A percentile compares a stretch with the other conserved stretches of the same genome.
Conservation (phyloP, 2,329 filamentous ascomycete species). For the Akanthomyces uredinophilus region DNA sequence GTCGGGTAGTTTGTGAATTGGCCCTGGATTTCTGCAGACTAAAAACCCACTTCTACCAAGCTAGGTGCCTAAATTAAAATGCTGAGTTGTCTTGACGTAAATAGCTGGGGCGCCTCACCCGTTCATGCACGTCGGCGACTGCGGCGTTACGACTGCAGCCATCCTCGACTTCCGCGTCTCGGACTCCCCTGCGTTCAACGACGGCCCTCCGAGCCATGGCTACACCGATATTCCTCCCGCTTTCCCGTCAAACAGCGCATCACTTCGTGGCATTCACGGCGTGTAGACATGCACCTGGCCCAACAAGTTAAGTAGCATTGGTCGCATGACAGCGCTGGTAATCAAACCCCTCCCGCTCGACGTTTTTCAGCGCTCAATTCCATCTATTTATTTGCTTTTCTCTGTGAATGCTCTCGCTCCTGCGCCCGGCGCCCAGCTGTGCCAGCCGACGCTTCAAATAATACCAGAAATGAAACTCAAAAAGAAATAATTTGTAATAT, state of each 20-base stretch:
- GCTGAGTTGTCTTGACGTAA: too few relatives aligned
- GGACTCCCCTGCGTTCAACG: neutral
- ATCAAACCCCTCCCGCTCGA: neutral
- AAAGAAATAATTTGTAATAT: constrained; percentile 7
- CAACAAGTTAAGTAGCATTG: neutral
- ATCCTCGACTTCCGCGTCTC: neutral
- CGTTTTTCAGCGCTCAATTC: neutral
- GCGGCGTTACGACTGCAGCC: constrained; percentile 6
- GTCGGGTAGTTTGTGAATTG: neutral
- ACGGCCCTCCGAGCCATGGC: constrained; percentile 2
- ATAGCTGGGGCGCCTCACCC: neutral
- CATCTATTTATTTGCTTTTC: constrained; percentile 8
- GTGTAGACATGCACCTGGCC: neutral
- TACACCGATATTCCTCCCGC: neutral
- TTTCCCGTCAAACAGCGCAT: neutral
- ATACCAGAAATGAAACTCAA: neutral
- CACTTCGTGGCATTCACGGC: neutral
- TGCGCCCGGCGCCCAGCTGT: neutral
- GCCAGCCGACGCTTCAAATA: neutral
- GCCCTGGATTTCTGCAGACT: constrained; percentile 1
- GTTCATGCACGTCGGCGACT: constrained; percentile 5
- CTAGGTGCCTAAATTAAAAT: neutral
- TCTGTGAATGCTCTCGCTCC: neutral
- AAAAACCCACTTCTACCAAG: neutral
- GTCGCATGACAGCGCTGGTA: neutral